Evolutionary conservation across 2,329 filamentous ascomycete genomes (phyloP).

Genomic region (Aspergillus ibericus): DNA sequence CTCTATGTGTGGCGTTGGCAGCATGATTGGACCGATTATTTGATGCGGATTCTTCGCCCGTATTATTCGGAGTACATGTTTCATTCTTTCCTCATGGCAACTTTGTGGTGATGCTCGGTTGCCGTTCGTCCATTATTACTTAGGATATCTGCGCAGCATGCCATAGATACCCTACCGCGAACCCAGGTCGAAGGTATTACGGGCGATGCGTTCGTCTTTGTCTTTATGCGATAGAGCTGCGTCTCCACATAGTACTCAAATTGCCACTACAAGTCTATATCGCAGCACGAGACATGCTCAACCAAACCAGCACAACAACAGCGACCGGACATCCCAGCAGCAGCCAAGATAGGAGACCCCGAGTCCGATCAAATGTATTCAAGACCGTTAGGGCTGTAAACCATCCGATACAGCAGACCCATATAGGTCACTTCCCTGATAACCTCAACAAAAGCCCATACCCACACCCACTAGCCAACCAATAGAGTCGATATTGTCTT

Average conservation of each 20-base stretch:
- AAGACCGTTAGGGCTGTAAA: constrained; percentile 32
- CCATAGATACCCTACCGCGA: constrained; percentile 63
- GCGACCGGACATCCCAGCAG: constrained; percentile 64
- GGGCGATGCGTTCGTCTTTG: constrained; percentile 55
- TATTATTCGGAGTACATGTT: not conserved
- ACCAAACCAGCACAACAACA: constrained; percentile 58
- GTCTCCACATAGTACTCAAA: constrained; percentile 68
- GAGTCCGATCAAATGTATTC: constrained; percentile 35
- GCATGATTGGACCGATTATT: not conserved
- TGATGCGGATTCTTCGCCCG: not conserved
- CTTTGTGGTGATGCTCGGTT: not conserved
- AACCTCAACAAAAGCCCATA: too few species aligned
- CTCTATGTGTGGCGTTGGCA: not conserved
- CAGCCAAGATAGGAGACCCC: constrained; percentile 62
- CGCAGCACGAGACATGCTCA: constrained; percentile 68
- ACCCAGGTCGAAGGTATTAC: constrained; percentile 65
- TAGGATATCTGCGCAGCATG: too few species aligned
- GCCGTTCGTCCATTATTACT: too few species aligned
- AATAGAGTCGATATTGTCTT: too few species aligned
- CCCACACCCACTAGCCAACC: too few species aligned
- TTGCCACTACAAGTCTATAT: constrained; percentile 74
- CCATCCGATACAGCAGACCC: constrained; percentile 63
- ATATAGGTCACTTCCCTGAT: constrained; percentile 53
- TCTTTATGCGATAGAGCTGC: constrained; percentile 62
- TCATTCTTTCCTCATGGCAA: not conserved